A percentile compares a stretch with the other conserved stretches of the same genome.
Evolutionary conservation across 306 rosid species (phyloP).

Genomic region (Cicer chorassanicum): DNA sequence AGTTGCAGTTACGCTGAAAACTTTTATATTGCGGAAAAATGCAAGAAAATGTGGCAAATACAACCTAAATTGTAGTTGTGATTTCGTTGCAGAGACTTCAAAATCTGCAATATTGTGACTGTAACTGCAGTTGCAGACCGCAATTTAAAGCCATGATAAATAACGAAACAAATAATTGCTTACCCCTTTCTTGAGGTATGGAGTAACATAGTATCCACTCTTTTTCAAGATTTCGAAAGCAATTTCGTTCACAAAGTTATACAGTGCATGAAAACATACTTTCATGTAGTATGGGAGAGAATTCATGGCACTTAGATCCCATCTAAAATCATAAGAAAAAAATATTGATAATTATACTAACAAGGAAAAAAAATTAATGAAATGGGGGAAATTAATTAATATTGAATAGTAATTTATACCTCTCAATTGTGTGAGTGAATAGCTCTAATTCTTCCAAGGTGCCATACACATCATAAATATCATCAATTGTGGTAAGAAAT

Average conservation of each 20-base stretch:
- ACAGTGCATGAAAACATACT: background rate
- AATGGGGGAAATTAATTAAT: background rate
- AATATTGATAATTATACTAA: background rate
- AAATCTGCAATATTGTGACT: no score
- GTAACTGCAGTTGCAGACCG: no score
- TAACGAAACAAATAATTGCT: background rate
- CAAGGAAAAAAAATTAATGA: background rate
- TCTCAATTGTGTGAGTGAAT: constrained; percentile 7
- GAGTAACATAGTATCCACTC: background rate
- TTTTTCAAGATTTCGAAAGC: background rate
- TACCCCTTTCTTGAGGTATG: constrained; percentile 1
- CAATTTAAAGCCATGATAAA: no score
- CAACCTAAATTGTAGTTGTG: no score
- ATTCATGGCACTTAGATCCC: constrained; percentile 11
- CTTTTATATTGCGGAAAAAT: no score
- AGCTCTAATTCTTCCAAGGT: constrained; percentile 20
- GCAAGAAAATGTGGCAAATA: no score
- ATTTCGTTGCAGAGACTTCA: no score
- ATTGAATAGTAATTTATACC: background rate
- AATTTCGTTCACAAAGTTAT: background rate
- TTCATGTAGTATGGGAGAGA: constrained; percentile 31
- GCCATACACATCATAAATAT: constrained; percentile 14
- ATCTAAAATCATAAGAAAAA: background rate
- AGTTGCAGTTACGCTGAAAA: no score
- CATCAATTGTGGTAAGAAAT: constrained; percentile 1